Conservation (phyloP, 768 basidiomycete species). For the Russula emetica region DNA sequence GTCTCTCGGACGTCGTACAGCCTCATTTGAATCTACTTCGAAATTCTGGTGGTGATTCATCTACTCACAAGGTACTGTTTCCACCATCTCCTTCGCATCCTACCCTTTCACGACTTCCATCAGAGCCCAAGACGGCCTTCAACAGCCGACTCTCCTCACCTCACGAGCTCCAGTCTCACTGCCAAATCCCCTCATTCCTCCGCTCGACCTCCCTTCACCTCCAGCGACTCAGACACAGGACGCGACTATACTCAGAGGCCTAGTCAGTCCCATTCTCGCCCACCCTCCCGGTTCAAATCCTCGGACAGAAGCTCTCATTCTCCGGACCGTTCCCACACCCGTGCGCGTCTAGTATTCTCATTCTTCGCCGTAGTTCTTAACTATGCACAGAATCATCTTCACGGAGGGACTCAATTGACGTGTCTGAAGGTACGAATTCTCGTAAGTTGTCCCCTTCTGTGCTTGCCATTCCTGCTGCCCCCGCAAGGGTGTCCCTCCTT, state of each 20-base stretch:
- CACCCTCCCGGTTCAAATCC: slow-evolving; percentile 65
- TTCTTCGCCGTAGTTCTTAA: slow-evolving; percentile 2
- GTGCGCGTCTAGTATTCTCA: slow-evolving; percentile 14
- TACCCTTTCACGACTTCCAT: slow-evolving; percentile 68
- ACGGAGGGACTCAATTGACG: slow-evolving; percentile 21
- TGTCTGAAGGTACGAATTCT: slow-evolving; percentile 21
- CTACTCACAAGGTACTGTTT: slow-evolving; percentile 32
- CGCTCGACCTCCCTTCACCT: slow-evolving; percentile 25
- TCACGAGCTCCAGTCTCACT: slow-evolving; percentile 39
- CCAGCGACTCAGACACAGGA: slow-evolving; percentile 28
- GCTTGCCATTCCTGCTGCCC: not conserved
- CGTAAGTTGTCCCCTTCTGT: slow-evolving; percentile 13
- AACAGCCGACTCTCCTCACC: slow-evolving; percentile 76
- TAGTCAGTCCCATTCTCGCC: slow-evolving; percentile 45
- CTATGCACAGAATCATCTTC: slow-evolving; percentile 21
- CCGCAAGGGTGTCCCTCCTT: slow-evolving; percentile 7
- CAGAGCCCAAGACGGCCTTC: slow-evolving; percentile 81
- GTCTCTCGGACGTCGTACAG: slow-evolving; percentile 24
- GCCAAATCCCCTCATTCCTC: slow-evolving; percentile 28
- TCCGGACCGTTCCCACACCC: slow-evolving; percentile 28
- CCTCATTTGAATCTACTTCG: slow-evolving; percentile 27
- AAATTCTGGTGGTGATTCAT: slow-evolving; percentile 27
- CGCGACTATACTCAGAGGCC: slow-evolving; percentile 35
- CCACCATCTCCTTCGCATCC: slow-evolving; percentile 40
- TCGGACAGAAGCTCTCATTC: slow-evolving; percentile 52